Evolutionary conservation across 331 rosid species (phyloP), one percentile per base, ranked within the genome.

Genomic region (Telfairia occidentalis): DNA sequence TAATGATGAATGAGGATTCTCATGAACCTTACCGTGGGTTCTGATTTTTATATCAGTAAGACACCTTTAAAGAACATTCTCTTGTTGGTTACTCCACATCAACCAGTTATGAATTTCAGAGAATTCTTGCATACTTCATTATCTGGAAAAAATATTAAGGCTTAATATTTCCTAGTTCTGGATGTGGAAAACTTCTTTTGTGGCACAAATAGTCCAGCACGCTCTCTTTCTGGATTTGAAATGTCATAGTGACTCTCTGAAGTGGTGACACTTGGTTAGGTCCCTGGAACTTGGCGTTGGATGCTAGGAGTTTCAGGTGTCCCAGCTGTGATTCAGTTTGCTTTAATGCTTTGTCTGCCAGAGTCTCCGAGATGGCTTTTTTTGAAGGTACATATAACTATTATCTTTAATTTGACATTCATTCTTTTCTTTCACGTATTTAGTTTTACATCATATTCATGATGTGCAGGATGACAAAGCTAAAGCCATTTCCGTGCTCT

Each of bases 331-430:
- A 23, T 90, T 82, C 96, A 90, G 75, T 79, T 90, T 52, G 3
- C 40, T 26, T 84, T 83, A 63, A 89, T 93, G 97, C 85, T 90
- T 70, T 90, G 53, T 60, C 80, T 93, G 78, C 98, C 98, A 55
- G 98, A 93, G 82, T 93, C 98, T 76, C 98, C 98, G 2, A 84
- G 98, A 77, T 93, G 98, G 98, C 98, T 93, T 78, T 90, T 84
- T 76, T 57, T 86, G 76, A 88, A 89, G 88, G 98, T 89, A 42
- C 38, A 48, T 5, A 9, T 42, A 32, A 29, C n/a, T 12, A 54
- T 21, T 12, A 19, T 24, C 4, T 55, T 64, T 26, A 69, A 69
- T 42, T 67, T 73, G 50, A n/a, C 61, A 18, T 29, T 58, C 23
- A 13, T 3, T 58, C 5, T 57, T 10, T 49, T 75, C 75, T 60